Base-by-base conservation (phyloP, 2,329 filamentous ascomycete species). In the Ilyonectria destructans region DNA sequence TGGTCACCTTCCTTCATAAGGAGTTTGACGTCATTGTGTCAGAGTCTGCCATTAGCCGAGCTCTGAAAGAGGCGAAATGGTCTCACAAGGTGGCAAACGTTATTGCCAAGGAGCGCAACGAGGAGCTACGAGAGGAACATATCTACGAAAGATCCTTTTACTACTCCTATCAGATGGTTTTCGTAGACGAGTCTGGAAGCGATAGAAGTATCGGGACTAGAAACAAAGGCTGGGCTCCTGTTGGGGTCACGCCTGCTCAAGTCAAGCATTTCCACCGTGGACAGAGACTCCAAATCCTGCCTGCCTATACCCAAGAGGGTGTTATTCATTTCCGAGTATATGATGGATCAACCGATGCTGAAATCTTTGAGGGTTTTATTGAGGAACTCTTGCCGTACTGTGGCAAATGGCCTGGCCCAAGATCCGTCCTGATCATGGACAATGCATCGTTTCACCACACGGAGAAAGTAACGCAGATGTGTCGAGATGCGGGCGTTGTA, bases 371-470 rank as follows among this genome's bases (percentile, higher is more conserved):
- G 35, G 35, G 12, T 40, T 40, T 40, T 40, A 40, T 40, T 15
- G 35, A 40, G 35, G 35, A 40, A 40, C 35, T 40, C n/a, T 23
- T 55, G 52, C 52, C 17, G 3, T 37, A 74, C 46, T 81, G 77
- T 65, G 70, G 77, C 23, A 75, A 64, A 65, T 81, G 69, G 65
- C 79, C 76, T 33, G 75, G 80, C 68, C 76, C 72, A 40, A 79
- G 78, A 56, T 81, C 78, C 13, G 77, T 82, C 12, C 71, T 81
- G 6, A 68, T 81, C 8, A 81, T 82, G 70, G 79, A 82, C 62
- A 81, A 80, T 69, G 76, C 76, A 17, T 78, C 77, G 15, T 77
- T 77, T 57, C 75, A 81, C 70, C 63, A 71, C 35, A 76, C 67
- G 46, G 70, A 73, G 10, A 68, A 65, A 26, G 73, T 80, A n/a